Percentiles rank a stretch among this genome's conserved stretches.
phyloP scores from a whole-genome alignment of 2,329 filamentous ascomycete species.

The Penicillium nordicum region DNA sequence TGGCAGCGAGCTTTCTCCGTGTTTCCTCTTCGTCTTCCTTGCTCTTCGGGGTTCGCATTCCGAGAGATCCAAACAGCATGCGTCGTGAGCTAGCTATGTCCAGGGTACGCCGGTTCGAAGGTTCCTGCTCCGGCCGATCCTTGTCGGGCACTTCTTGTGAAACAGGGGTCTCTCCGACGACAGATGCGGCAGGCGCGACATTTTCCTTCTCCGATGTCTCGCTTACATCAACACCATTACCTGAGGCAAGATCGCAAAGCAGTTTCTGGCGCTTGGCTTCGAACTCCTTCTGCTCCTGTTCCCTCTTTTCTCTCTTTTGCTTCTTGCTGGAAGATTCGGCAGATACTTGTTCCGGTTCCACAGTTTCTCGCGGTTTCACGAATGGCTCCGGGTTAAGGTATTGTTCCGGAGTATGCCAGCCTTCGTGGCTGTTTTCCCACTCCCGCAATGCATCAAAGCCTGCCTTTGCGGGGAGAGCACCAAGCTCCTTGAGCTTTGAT shows the following conservation, averaged over 20 bases:
- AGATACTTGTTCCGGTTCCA: neutral
- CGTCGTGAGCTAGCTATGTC: slow-evolving; percentile 63
- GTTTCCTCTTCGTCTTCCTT: slow-evolving; percentile 65
- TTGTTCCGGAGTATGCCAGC: slow-evolving; percentile 22
- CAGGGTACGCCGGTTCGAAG: slow-evolving; percentile 42
- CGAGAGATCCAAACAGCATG: slow-evolving; percentile 69
- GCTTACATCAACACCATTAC: slow-evolving; percentile 50
- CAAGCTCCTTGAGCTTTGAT: slow-evolving; percentile 52
- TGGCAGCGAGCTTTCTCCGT: slow-evolving; percentile 57
- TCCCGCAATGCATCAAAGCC: slow-evolving; percentile 48
- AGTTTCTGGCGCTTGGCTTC: slow-evolving; percentile 52
- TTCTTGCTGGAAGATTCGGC: slow-evolving; percentile 11
- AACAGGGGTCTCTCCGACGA: slow-evolving; percentile 10
- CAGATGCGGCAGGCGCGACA: slow-evolving; percentile 18
- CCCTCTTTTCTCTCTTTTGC: slow-evolving; percentile 20
- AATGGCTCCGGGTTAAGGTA: neutral
- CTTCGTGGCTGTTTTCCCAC: slow-evolving; percentile 32
- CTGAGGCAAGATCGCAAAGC: slow-evolving; percentile 50
- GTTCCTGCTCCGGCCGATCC: slow-evolving; percentile 14
- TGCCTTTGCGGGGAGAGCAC: slow-evolving; percentile 50
- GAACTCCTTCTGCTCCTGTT: slow-evolving; percentile 44
- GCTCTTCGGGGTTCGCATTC: slow-evolving; percentile 64
- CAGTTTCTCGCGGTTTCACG: neutral
- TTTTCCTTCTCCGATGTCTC: slow-evolving; percentile 31
- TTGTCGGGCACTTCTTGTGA: slow-evolving; percentile 8